These are phyloP conservation scores for Geotrichum europaeum DNA, from an alignment of 1,139 yeast genomes.

Conservation along the genomic window DNA sequence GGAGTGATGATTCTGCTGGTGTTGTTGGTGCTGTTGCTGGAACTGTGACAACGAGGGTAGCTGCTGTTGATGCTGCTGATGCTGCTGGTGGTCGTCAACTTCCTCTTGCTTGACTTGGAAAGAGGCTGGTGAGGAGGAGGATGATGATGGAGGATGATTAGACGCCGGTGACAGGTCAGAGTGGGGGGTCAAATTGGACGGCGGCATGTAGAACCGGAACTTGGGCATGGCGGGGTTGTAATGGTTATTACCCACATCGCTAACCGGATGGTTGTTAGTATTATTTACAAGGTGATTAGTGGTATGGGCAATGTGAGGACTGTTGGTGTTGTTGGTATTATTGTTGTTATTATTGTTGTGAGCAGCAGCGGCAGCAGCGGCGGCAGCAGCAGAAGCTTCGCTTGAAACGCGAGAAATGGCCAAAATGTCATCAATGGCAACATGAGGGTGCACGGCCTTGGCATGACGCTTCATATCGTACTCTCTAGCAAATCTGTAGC, in stretches of 20 bases:
- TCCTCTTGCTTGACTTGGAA: slow-evolving; percentile 3
- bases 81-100: slow-evolving; percentile 3
- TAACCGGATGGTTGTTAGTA: background rate
- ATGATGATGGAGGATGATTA: background rate
- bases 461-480: slow-evolving; percentile 40
- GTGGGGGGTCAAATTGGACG: slow-evolving; percentile 6
- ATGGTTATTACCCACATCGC: background rate
- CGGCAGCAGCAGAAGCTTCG: background rate
- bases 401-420: slow-evolving; percentile 5
- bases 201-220: slow-evolving; percentile 13
- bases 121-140: slow-evolving; percentile 1
- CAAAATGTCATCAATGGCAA: slow-evolving; percentile 12
- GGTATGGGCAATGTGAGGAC: background rate
- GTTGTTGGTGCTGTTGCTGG: slow-evolving; percentile 2
- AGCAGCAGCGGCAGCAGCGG: background rate
- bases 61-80: slow-evolving; percentile 2
- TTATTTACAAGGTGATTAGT: background rate
- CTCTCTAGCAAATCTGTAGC: slow-evolving; percentile 34
- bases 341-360: background rate
- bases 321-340: background rate
- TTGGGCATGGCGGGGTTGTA: slow-evolving; percentile 8
- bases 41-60: slow-evolving; percentile 12
- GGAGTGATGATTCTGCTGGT: slow-evolving; percentile 1
- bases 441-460: slow-evolving; percentile 25
- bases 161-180: slow-evolving; percentile 9